Conservation (phyloP, 176 grass and related monocot genomes). For the Carex myosuroides region DNA sequence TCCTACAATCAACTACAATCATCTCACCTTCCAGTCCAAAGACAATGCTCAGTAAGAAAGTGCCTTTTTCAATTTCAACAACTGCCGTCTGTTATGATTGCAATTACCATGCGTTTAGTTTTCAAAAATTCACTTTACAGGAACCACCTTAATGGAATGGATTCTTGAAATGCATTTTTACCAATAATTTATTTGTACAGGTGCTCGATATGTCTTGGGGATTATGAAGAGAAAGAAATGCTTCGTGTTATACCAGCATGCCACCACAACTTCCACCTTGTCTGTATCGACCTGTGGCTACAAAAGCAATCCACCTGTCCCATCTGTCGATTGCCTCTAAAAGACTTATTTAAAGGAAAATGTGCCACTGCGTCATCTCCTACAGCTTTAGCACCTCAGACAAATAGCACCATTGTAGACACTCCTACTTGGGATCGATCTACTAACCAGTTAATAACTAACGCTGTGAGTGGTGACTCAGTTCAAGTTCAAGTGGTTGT, state of each 20-base stretch:
- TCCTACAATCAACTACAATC: constrained; percentile 65
- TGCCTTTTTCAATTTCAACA: constrained; percentile 12
- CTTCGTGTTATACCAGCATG: constrained; percentile 86
- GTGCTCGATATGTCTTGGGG: constrained; percentile 95
- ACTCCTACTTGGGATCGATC: constrained; percentile 31
- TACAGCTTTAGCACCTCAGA: constrained; percentile 28
- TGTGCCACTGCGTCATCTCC: constrained; percentile 21
- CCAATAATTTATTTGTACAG: constrained; percentile 29
- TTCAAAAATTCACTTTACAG: neutral
- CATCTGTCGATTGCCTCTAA: constrained; percentile 75
- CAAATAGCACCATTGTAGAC: constrained; percentile 18
- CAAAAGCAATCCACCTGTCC: constrained; percentile 84
- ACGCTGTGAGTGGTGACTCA: constrained; percentile 30
- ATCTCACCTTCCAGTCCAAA: constrained; percentile 52
- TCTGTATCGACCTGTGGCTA: constrained; percentile 88
- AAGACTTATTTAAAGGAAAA: constrained; percentile 44
- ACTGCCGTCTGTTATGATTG: neutral
- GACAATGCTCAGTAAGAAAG: constrained; percentile 82
- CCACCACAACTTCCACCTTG: constrained; percentile 71
- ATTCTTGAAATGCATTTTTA: neutral
- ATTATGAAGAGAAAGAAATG: constrained; percentile 81
- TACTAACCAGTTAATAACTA: constrained; percentile 50
- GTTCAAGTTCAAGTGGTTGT: constrained; percentile 42
- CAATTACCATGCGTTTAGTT: neutral
- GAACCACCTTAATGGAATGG: neutral